Conservation (phyloP, 2,329 filamentous ascomycete species). For the Calycina herbarum region DNA sequence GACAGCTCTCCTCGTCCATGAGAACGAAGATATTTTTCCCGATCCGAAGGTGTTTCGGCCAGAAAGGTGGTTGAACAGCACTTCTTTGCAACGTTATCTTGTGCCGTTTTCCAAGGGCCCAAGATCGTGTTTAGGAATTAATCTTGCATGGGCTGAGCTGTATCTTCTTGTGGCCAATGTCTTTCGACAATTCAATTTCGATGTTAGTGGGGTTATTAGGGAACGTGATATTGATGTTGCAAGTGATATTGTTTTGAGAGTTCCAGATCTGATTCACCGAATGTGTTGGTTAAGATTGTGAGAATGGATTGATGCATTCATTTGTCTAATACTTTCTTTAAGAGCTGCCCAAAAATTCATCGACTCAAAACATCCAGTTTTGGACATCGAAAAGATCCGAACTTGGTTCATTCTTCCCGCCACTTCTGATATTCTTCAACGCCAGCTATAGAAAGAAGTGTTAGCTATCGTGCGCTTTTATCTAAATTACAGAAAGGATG, state of each 20-base stretch:
- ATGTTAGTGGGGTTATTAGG: not conserved
- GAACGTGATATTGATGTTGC: constrained; percentile 3
- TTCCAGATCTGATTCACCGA: not conserved
- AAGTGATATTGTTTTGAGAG: not conserved
- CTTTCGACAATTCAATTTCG: not conserved
- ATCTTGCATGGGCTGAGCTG: constrained; percentile 13
- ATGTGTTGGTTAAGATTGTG: not conserved
- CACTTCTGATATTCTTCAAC: not conserved
- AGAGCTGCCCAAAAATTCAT: not conserved
- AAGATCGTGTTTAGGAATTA: constrained; percentile 43
- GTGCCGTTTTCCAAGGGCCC: constrained; percentile 45
- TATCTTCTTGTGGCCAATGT: constrained; percentile 4
- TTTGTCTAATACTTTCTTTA: not conserved
- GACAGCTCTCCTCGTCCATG: constrained; percentile 41
- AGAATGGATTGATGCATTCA: not conserved
- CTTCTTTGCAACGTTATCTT: constrained; percentile 39
- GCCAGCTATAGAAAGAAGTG: not conserved
- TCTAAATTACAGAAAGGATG: not conserved
- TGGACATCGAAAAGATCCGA: not conserved
- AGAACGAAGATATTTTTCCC: constrained; percentile 40
- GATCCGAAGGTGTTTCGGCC: constrained; percentile 42
- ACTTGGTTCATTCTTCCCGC: not conserved
- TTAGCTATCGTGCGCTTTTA: not conserved
- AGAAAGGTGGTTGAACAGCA: constrained; percentile 41
- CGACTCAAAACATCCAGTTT: not conserved